Conservation (phyloP, 306 rosid species). For the Begonia loranthoides region DNA sequence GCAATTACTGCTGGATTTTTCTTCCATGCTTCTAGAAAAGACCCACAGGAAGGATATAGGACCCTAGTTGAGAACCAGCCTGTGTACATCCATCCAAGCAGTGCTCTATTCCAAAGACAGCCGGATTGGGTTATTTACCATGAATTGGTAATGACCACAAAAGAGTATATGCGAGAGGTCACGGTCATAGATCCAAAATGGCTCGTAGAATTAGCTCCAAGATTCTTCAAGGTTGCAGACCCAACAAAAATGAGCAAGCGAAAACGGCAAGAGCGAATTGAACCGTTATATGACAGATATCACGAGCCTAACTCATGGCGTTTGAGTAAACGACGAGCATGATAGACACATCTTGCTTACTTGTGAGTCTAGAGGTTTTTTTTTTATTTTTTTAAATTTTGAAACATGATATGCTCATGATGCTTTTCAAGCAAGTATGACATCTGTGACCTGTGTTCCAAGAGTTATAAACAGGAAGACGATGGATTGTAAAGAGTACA, state of each 20-base stretch:
- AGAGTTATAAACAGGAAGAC: no score
- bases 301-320: slow-evolving; percentile 88
- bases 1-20: slow-evolving; percentile 73
- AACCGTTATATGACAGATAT: slow-evolving; percentile 66
- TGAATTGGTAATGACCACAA: slow-evolving; percentile 74
- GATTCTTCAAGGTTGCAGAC: no score
- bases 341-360: no score
- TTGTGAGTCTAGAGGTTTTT: no score
- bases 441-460: no score
- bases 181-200: slow-evolving; percentile 65
- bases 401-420: no score
- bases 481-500: no score
- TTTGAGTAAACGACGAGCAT: slow-evolving; percentile 25
- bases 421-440: no score
- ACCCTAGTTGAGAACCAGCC: slow-evolving; percentile 73
- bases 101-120: slow-evolving; percentile 65
- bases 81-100: slow-evolving; percentile 62
- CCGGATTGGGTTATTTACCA: slow-evolving; percentile 83
- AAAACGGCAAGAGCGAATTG: slow-evolving; percentile 60
- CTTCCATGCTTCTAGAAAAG: slow-evolving; percentile 65
- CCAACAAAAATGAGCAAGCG: slow-evolving; percentile 32
- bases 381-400: no score
- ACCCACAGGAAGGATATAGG: slow-evolving; percentile 73
- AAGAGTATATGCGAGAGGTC: slow-evolving; percentile 80
- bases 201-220: slow-evolving; percentile 14